Evolutionary conservation across 2,329 filamentous ascomycete genomes (phyloP).

Genomic region (Alternaria longipes): DNA sequence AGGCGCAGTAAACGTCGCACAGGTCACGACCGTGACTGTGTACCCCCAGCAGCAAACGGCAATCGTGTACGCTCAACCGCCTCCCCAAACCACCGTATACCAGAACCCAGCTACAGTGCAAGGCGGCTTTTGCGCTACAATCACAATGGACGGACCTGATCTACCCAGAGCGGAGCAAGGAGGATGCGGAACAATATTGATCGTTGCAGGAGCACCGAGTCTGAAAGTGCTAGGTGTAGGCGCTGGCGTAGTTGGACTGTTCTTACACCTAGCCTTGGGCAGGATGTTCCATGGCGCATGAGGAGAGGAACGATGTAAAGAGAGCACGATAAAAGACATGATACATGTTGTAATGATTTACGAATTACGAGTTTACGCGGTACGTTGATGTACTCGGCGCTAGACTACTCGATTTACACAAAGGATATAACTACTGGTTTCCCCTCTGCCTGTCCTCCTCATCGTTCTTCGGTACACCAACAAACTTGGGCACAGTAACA

Average conservation of each 20-base stretch:
- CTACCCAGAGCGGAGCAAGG: conserved; percentile 46
- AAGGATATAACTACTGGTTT: conserved; percentile 42
- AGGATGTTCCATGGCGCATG: conserved; percentile 38
- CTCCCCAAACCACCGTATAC: conserved; percentile 36
- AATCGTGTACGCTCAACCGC: conserved; percentile 40
- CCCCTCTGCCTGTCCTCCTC: conserved; percentile 62
- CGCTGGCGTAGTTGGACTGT: conserved; percentile 22
- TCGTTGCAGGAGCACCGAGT: conserved; percentile 40
- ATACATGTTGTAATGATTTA: conserved; percentile 29
- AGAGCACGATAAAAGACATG: conserved; percentile 14
- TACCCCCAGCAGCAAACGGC: conserved; percentile 41
- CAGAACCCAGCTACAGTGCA: conserved; percentile 33
- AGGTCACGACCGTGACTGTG: conserved; percentile 49
- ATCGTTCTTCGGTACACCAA: conserved; percentile 63
- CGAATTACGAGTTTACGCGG: conserved; percentile 32
- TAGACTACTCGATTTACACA: conserved; percentile 19
- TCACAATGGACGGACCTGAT: conserved; percentile 48
- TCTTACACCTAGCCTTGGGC: conserved; percentile 38
- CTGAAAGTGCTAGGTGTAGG: conserved; percentile 31
- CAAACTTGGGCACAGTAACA: conserved; percentile 61
- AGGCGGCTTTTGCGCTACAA: conserved; percentile 49
- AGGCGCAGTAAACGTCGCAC: conserved; percentile 44
- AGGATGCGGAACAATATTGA: conserved; percentile 50
- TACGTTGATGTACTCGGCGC: conserved; percentile 12
- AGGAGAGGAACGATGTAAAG: background rate